These are phyloP conservation scores for Protea cynaroides DNA, from an alignment of 164 flowering plant species.

Conservation along the genomic window DNA sequence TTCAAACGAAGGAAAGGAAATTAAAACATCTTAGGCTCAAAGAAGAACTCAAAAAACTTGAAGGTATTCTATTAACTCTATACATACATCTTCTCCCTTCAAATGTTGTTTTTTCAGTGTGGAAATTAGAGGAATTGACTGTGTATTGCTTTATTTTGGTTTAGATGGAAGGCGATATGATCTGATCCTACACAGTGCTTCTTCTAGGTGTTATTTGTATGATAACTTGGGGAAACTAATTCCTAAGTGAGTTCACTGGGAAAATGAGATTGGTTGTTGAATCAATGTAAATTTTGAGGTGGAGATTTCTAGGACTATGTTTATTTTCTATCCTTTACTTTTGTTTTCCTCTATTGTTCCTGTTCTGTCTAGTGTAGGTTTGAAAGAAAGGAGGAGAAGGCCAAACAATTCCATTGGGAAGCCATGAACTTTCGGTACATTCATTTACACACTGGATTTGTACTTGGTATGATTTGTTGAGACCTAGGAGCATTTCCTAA, in stretches of 20 bases:
- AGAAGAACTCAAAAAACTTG: conserved; percentile 63
- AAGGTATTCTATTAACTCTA: conserved; percentile 36
- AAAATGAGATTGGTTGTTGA: conserved; percentile 24
- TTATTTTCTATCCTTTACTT: not conserved
- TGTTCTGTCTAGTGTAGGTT: conserved; percentile 25
- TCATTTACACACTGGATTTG: not conserved
- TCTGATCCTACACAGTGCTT: conserved; percentile 48
- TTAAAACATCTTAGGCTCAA: conserved; percentile 55
- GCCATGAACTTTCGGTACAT: conserved; percentile 13
- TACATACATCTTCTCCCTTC: not conserved
- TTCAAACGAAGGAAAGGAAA: conserved; percentile 80
- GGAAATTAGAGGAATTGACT: not conserved
- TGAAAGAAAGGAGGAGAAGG: conserved; percentile 48
- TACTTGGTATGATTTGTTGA: not conserved
- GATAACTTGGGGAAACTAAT: conserved; percentile 47
- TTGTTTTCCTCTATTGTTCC: conserved; percentile 3
- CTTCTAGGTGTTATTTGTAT: conserved; percentile 89
- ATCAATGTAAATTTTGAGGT: conserved; percentile 62
- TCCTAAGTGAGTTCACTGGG: conserved; percentile 17
- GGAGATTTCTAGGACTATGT: conserved; percentile 90
- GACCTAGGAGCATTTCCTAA: not conserved
- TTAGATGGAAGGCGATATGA: conserved; percentile 56
- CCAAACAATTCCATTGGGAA: conserved; percentile 19
- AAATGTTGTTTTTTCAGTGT: not conserved
- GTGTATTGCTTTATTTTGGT: conserved; percentile 6